A percentile compares a stretch with the other conserved stretches of the same genome.
Conservation (phyloP, 208 protist species). For the Trypanosoma cruzi region DNA sequence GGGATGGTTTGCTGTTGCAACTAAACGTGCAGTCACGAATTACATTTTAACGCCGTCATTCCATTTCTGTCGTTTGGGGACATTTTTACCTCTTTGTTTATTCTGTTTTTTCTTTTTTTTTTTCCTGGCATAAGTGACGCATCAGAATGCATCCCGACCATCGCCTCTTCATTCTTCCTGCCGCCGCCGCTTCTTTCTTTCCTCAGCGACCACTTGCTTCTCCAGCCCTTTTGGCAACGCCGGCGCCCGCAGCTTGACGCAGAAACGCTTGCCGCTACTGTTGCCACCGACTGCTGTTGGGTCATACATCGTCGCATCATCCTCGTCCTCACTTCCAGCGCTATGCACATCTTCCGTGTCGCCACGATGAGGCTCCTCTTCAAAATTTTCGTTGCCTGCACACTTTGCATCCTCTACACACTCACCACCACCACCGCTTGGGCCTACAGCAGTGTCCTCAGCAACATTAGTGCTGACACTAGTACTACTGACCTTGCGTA, state of each 20-base stretch:
- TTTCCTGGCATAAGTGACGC: neutral
- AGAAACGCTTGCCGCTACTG: constrained; percentile 42
- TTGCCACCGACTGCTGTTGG: constrained; percentile 26
- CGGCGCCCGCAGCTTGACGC: constrained; percentile 53
- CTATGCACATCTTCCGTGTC: constrained; percentile 6
- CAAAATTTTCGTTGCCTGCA: neutral
- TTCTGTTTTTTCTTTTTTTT: too few relatives aligned
- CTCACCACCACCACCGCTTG: neutral
- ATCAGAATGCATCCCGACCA: neutral
- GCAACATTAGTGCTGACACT: neutral
- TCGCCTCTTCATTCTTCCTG: constrained; percentile 20
- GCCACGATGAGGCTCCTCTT: constrained; percentile 23
- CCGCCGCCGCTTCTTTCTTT: constrained; percentile 30
- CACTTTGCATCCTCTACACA: neutral
- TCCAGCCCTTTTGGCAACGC: constrained; percentile 56
- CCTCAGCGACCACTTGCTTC: constrained; percentile 20
- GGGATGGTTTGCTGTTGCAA: too few relatives aligned
- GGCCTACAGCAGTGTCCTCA: neutral
- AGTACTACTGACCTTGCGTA: neutral
- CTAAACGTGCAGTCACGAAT: too few relatives aligned
- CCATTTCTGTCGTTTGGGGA: too few relatives aligned
- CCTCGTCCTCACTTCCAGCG: constrained; percentile 22
- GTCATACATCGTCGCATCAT: constrained; percentile 27
- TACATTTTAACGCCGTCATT: too few relatives aligned
- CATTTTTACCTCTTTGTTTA: too few relatives aligned